These are phyloP conservation scores for Paraconiothyrium brasiliense DNA, from an alignment of 2,329 filamentous ascomycete species.

Conservation along the genomic window DNA sequence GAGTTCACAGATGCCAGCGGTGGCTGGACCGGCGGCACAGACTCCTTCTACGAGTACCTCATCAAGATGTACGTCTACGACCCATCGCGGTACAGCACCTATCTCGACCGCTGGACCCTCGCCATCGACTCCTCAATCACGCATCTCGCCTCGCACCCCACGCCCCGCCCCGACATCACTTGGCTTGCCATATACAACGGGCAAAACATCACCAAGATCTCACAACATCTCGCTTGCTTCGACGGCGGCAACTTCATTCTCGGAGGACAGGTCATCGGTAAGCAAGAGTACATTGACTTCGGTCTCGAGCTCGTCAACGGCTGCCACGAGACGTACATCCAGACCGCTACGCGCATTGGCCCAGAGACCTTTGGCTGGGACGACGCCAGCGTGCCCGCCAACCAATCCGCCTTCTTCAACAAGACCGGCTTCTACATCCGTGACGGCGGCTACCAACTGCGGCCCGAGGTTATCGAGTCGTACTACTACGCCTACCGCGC, in stretches of 20 bases:
- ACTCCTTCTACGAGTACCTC: constrained; percentile 89
- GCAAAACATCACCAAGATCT: constrained; percentile 48
- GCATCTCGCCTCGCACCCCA: constrained; percentile 75
- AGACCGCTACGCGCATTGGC: constrained; percentile 76
- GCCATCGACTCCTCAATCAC: constrained; percentile 80
- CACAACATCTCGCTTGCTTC: constrained; percentile 75
- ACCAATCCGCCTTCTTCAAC: constrained; percentile 67
- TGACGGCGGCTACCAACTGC: constrained; percentile 69
- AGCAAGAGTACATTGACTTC: constrained; percentile 74
- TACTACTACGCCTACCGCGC: constrained; percentile 88
- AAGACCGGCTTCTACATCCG: constrained; percentile 77
- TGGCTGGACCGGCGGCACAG: constrained; percentile 79
- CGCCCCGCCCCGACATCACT: constrained; percentile 72
- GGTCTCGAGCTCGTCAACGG: constrained; percentile 76
- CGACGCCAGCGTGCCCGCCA: constrained; percentile 37
- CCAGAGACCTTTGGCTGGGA: constrained; percentile 68
- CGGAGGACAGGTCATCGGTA: constrained; percentile 74
- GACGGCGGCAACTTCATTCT: constrained; percentile 87
- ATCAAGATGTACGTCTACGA: constrained; percentile 93
- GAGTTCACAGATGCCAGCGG: constrained; percentile 72
- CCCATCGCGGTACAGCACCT: constrained; percentile 66
- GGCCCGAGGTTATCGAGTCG: constrained; percentile 84
- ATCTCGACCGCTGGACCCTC: constrained; percentile 76
- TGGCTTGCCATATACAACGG: constrained; percentile 71
- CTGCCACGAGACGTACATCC: constrained; percentile 77